Evolutionary conservation across 2,329 filamentous ascomycete species (phyloP).

Genomic region (Penicillium hesseltinei): DNA sequence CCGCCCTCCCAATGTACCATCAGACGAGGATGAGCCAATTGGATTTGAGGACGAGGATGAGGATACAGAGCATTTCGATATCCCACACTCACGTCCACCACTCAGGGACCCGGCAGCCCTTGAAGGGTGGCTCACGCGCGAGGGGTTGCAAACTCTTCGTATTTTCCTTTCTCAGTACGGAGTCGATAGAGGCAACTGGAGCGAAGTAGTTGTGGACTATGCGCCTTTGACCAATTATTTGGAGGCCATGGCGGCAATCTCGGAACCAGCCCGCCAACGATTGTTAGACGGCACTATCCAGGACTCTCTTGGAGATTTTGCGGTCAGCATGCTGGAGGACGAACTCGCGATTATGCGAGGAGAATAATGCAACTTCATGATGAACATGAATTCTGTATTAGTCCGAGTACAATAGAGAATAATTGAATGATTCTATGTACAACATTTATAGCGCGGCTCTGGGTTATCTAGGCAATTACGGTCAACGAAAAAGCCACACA

Average conservation of each 20-base stretch:
- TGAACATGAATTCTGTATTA: not conserved
- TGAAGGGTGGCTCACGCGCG: constrained; percentile 34
- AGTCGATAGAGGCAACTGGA: constrained; percentile 45
- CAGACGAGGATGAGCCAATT: constrained; percentile 16
- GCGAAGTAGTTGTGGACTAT: constrained; percentile 32
- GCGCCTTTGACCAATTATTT: constrained; percentile 39
- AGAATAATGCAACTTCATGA: constrained; percentile 12
- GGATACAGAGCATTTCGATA: constrained; percentile 8
- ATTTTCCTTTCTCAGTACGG: constrained; percentile 40
- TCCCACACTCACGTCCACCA: constrained; percentile 20
- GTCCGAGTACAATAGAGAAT: not conserved
- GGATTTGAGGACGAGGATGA: constrained; percentile 14
- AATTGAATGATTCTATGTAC: not conserved
- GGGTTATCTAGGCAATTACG: not conserved
- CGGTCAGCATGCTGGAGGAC: constrained; percentile 37
- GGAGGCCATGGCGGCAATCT: constrained; percentile 31
- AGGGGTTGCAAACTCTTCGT: constrained; percentile 36
- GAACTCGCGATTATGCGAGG: constrained; percentile 37
- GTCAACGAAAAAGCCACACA: not conserved
- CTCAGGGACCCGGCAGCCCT: constrained; percentile 30
- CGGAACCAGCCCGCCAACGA: constrained; percentile 25
- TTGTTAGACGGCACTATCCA: constrained; percentile 34
- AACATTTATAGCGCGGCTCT: not conserved
- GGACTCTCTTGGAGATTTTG: constrained; percentile 36
- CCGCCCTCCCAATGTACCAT: constrained; percentile 12